Percentiles rank a stretch among this genome's conserved stretches.
Evolutionary conservation across 2,329 filamentous ascomycete genomes (phyloP).

Genomic region (Fusarium mundagurra): DNA sequence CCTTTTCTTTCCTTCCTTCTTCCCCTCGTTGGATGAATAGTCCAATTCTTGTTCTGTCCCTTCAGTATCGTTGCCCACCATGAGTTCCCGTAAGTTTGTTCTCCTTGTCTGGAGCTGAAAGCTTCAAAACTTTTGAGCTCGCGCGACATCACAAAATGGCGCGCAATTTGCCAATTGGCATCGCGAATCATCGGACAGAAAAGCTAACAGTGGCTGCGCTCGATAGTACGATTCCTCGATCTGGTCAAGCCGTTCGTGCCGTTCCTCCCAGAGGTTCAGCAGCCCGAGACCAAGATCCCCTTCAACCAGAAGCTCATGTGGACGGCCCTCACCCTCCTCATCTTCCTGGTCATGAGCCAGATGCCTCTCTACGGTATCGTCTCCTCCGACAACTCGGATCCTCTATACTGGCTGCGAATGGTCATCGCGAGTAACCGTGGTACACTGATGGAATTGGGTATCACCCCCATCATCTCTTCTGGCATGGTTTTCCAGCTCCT

Average conservation of each 20-base stretch:
- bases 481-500: slow-evolving; percentile 99
- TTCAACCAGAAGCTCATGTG: slow-evolving; percentile 99
- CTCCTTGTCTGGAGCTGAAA: slow-evolving; percentile 28
- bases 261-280: slow-evolving; percentile 98
- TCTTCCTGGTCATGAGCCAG: slow-evolving; percentile 99
- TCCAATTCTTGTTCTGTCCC: slow-evolving; percentile 51
- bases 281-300: slow-evolving; percentile 96
- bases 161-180: slow-evolving; percentile 43
- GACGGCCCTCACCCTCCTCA: slow-evolving; percentile 92
- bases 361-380: slow-evolving; percentile 99
- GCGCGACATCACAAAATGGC: slow-evolving; percentile 24
- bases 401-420: slow-evolving; percentile 99
- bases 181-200: slow-evolving; percentile 15
- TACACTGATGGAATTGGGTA: slow-evolving; percentile 95
- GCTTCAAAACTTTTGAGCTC: slow-evolving; percentile 26
- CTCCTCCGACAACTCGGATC: slow-evolving; percentile 97
- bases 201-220: slow-evolving; percentile 42
- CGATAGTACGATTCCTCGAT: slow-evolving; percentile 95
- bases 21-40: slow-evolving; percentile 52
- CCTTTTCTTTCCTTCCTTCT: slow-evolving; percentile 48
- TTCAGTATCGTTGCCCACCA: slow-evolving; percentile 54
- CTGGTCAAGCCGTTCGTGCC: slow-evolving; percentile 99
- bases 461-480: slow-evolving; percentile 98
- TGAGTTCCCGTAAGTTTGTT: slow-evolving; percentile 65
- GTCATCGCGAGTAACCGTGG: slow-evolving; percentile 99